phyloP scores from a whole-genome alignment of 768 basidiomycete species.

The Fomitopsis serialis region DNA sequence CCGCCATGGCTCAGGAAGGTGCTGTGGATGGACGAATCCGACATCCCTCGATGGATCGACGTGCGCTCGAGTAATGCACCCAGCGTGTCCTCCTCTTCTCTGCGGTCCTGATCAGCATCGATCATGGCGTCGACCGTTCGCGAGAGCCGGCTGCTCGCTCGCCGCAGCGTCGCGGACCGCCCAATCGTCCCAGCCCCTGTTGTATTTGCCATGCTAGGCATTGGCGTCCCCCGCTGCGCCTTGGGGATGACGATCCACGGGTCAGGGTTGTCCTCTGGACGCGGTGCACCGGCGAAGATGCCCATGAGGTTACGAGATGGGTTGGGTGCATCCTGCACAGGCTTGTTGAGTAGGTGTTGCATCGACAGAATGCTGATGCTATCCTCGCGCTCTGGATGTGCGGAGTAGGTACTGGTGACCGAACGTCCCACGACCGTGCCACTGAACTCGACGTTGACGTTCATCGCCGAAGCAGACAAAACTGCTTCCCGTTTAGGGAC shows the following conservation, averaged over 20 bases:
- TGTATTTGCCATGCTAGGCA: slow-evolving; percentile 2
- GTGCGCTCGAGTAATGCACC: slow-evolving; percentile 58
- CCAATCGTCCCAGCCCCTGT: slow-evolving; percentile 16
- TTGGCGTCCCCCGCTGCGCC: slow-evolving; percentile 3
- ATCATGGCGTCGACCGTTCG: slow-evolving; percentile 76
- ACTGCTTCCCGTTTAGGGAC: slow-evolving; percentile 83
- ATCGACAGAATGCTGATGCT: slow-evolving; percentile 7
- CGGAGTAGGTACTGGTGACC: slow-evolving; percentile 36
- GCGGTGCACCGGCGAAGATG: slow-evolving; percentile 90
- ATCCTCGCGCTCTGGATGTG: slow-evolving; percentile 10
- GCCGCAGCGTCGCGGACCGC: slow-evolving; percentile 12
- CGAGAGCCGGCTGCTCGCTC: slow-evolving; percentile 39
- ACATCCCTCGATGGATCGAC: slow-evolving; percentile 73
- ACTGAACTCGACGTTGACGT: slow-evolving; percentile 95
- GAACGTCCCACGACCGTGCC: slow-evolving; percentile 60
- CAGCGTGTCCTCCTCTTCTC: slow-evolving; percentile 28
- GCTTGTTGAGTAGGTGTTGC: slow-evolving; percentile 9
- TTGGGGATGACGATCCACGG: slow-evolving; percentile 69
- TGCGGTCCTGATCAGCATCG: slow-evolving; percentile 48
- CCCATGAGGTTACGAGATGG: slow-evolving; percentile 52
- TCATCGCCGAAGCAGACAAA: slow-evolving; percentile 81
- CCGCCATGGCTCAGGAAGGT: slow-evolving; percentile 60
- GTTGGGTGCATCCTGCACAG: slow-evolving; percentile 9
- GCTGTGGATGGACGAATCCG: slow-evolving; percentile 89
- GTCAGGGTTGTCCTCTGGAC: slow-evolving; percentile 39